A percentile compares a stretch with the other conserved stretches of the same genome.
These are phyloP conservation scores for Chalciporus pseudorubinellus DNA, from an alignment of 768 basidiomycete genomes.

Conservation along the genomic window DNA sequence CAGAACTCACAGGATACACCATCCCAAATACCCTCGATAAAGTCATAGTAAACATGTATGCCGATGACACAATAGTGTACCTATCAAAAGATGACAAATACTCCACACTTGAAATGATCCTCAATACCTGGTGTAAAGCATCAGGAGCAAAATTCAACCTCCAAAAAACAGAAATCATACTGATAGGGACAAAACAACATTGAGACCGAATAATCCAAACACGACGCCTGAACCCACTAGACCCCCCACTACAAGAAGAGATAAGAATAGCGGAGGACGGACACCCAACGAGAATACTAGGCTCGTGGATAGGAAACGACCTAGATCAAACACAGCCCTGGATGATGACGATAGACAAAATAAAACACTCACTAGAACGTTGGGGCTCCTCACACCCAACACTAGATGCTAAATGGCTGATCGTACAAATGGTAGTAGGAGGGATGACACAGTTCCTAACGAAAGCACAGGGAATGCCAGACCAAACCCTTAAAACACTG, in stretches of 20 bases:
- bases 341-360: conserved; percentile 18
- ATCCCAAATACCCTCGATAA: conserved; percentile 12
- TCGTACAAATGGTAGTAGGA: conserved; percentile 15
- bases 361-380: not conserved
- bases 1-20: conserved; percentile 12
- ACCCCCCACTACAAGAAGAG: not conserved
- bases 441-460: conserved; percentile 33
- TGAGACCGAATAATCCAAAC: not conserved
- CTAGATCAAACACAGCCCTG: conserved; percentile 11
- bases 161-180: conserved; percentile 13
- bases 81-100: not conserved
- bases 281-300: no score
- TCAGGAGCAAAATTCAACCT: not conserved
- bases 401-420: conserved; percentile 4
- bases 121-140: no score
- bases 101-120: no score
- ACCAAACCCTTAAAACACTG: not conserved
- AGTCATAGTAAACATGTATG: conserved; percentile 1
- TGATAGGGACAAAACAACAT: not conserved
- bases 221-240: not conserved
- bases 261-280: not conserved
- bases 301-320: conserved; percentile 27
- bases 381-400: conserved; percentile 20
- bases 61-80: no score
- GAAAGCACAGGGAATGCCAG: no score